These are phyloP conservation scores for Cladobotryum mycophilum DNA, from an alignment of 2,329 filamentous ascomycete species.

Conservation along the genomic window DNA sequence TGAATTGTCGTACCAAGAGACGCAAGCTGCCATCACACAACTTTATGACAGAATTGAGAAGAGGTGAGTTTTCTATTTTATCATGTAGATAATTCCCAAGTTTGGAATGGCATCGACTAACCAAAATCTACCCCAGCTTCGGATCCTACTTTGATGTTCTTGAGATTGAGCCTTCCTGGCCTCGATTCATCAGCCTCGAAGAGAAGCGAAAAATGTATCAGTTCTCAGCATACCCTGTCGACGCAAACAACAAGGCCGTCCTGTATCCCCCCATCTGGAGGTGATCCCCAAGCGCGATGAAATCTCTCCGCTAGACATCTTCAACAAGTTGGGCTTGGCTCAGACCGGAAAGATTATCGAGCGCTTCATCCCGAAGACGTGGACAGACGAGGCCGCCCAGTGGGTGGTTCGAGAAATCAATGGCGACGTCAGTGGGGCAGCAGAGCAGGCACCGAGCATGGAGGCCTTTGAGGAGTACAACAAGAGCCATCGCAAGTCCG, in stretches of 20 bases:
- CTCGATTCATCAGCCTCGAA: constrained; percentile 22
- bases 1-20: constrained; percentile 26
- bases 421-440: constrained; percentile 20
- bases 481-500: constrained; percentile 27
- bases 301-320: constrained; percentile 22
- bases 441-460: constrained; percentile 25
- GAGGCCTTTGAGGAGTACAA: constrained; percentile 28
- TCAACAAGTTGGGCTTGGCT: constrained; percentile 25
- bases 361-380: constrained; percentile 27
- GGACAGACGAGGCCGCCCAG: constrained; percentile 24
- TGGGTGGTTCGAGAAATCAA: constrained; percentile 23
- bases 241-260: constrained; percentile 21
- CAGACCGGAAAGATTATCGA: constrained; percentile 25
- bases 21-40: constrained; percentile 29
- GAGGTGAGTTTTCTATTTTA: constrained; percentile 18
- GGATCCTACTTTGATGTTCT: constrained; percentile 29
- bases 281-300: constrained; percentile 22
- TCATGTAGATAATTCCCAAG: too few relatives aligned
- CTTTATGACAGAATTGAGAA: constrained; percentile 29
- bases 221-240: constrained; percentile 19
- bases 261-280: constrained; percentile 26
- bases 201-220: constrained; percentile 26
- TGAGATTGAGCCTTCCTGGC: constrained; percentile 27
- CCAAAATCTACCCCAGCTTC: constrained; percentile 18
- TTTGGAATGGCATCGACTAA: not conserved